Conservation (phyloP, 345 rosid genomes). For the Populus euphratica region DNA sequence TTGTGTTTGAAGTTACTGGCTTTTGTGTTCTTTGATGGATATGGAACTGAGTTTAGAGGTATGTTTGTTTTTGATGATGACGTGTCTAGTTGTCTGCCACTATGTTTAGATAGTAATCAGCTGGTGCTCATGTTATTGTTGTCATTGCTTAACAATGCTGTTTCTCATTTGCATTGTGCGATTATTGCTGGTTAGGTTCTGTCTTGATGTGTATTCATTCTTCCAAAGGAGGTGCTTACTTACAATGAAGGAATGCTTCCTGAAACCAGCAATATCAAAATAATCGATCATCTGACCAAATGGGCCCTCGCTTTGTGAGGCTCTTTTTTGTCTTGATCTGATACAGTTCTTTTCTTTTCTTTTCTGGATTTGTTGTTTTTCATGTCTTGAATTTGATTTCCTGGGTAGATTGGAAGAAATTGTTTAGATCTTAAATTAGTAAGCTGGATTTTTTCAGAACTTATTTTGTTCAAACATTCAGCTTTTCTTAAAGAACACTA, state of each 20-base stretch:
- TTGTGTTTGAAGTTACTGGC: neutral
- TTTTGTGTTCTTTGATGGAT: neutral
- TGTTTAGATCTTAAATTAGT: neutral
- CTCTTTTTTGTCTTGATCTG: constrained; percentile 31
- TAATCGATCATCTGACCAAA: constrained; percentile 23
- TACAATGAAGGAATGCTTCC: constrained; percentile 35
- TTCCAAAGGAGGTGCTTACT: neutral
- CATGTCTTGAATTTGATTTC: neutral
- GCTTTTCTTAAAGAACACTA: too few species aligned
- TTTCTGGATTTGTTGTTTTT: neutral
- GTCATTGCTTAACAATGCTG: neutral
- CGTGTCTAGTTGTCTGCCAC: neutral
- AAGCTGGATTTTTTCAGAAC: neutral
- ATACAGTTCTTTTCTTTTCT: neutral
- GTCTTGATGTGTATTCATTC: constrained; percentile 24
- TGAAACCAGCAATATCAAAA: constrained; percentile 25
- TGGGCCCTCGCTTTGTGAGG: constrained; percentile 5
- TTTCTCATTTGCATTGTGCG: neutral
- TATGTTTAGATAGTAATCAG: neutral
- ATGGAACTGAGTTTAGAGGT: neutral
- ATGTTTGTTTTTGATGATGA: neutral
- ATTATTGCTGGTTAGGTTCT: constrained; percentile 28
- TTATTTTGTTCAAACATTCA: neutral
- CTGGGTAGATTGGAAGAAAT: neutral
- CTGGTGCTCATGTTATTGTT: neutral